A percentile compares a stretch with the other conserved stretches of the same genome.
Conservation (phyloP, 192 early-diverging fungal genomes). For the Radiomyces spectabilis region DNA sequence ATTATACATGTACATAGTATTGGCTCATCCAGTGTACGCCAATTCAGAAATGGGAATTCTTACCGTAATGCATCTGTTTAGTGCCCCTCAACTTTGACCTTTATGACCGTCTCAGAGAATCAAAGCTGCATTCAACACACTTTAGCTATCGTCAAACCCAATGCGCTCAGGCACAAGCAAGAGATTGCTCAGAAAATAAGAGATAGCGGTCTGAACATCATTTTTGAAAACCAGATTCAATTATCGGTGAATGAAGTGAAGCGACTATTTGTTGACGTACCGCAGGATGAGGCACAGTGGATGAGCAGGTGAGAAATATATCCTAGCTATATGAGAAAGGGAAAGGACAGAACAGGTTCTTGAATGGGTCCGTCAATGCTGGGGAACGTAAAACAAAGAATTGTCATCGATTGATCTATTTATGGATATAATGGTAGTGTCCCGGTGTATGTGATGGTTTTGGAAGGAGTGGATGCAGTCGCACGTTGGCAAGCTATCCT, state of each 20-base stretch:
- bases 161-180: not conserved
- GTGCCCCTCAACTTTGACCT: not conserved
- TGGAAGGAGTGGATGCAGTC: not conserved
- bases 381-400: not conserved
- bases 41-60: not conserved
- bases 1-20: no score
- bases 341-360: no score
- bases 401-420: not conserved
- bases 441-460: not conserved
- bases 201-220: not conserved
- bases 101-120: not conserved
- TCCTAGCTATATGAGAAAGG: no score
- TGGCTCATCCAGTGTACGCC: not conserved
- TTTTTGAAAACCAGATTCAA: not conserved
- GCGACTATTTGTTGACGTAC: not conserved
- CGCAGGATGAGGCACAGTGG: not conserved
- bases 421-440: not conserved
- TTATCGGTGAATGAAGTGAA: not conserved
- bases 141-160: not conserved
- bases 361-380: no score
- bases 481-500: not conserved
- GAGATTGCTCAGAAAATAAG: not conserved
- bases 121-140: not conserved
- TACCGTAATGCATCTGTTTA: not conserved
- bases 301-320: not conserved